phyloP scores from a whole-genome alignment of 192 early-diverging fungal species.

The Coemansia sp. region DNA sequence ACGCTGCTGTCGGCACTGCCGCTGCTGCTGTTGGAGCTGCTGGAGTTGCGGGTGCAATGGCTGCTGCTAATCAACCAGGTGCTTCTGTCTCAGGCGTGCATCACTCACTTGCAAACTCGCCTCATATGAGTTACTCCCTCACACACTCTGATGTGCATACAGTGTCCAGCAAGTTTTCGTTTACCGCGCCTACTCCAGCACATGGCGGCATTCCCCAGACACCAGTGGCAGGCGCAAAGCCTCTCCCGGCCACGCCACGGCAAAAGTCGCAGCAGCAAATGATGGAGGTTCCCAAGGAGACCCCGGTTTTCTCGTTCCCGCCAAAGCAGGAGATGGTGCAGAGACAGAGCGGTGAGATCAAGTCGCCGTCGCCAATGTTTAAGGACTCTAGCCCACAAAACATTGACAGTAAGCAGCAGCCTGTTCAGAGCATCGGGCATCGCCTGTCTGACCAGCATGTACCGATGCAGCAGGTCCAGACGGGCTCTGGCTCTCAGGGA shows the following conservation, averaged over 20 bases:
- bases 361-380: conserved; percentile 26
- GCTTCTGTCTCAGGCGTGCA: background rate
- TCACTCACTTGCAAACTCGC: conserved; percentile 3
- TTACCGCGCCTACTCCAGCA: conserved; percentile 5
- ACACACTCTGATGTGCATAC: background rate
- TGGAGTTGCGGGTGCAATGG: background rate
- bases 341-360: background rate
- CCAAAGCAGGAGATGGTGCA: conserved; percentile 5
- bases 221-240: no score
- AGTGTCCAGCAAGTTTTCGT: conserved; percentile 39
- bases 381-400: no score
- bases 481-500: background rate
- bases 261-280: conserved; percentile 4
- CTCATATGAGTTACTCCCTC: background rate
- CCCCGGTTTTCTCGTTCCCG: conserved; percentile 43
- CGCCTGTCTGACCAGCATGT: background rate
- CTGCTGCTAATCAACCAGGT: no score
- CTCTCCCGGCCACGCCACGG: conserved; percentile 27
- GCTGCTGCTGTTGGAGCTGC: no score
- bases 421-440: background rate
- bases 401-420: no score
- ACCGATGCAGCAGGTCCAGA: background rate
- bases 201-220: conserved; percentile 1
- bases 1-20: no score
- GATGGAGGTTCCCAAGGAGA: background rate